These are phyloP conservation scores for Apiotrichum montevideense DNA, from an alignment of 1,284 basidiomycete species.

Conservation along the genomic window DNA sequence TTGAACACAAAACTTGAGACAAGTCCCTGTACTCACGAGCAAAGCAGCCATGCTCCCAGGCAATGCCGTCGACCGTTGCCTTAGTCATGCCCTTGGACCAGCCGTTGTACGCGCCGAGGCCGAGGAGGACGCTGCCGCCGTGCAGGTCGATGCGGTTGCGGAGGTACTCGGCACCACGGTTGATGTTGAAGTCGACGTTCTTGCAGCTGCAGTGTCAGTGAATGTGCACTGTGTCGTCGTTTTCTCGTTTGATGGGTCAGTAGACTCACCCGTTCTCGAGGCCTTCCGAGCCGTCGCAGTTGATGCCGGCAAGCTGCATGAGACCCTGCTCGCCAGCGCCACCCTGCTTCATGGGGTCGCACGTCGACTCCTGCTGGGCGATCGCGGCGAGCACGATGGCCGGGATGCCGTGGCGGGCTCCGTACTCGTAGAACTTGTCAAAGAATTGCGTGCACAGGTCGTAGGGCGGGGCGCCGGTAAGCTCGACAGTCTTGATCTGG, in stretches of 20 bases:
- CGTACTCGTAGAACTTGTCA: constrained; percentile 60
- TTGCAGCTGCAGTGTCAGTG: constrained; percentile 18
- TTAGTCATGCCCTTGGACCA: constrained; percentile 62
- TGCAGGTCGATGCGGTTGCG: constrained; percentile 38
- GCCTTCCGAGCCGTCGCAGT: constrained; percentile 54
- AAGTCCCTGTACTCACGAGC: not conserved
- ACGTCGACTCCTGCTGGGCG: constrained; percentile 73
- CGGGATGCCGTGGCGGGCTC: constrained; percentile 20
- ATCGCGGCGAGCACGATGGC: constrained; percentile 74
- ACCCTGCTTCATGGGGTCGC: constrained; percentile 62
- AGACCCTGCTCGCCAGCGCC: constrained; percentile 72
- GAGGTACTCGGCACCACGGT: constrained; percentile 27
- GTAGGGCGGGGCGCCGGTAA: constrained; percentile 58
- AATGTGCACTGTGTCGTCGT: not conserved
- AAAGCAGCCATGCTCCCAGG: not conserved
- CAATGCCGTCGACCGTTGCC: constrained; percentile 37
- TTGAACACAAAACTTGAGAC: no score
- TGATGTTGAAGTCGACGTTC: constrained; percentile 56
- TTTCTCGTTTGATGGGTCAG: not conserved
- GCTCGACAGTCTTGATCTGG: constrained; percentile 53
- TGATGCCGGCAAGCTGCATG: constrained; percentile 77
- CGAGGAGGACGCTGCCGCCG: constrained; percentile 56
- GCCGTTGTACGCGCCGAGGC: constrained; percentile 72
- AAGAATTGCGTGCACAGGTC: constrained; percentile 57
- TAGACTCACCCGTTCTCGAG: no score